Conservation (phyloP, 495 filamentous ascomycete species). For the Evernia prunastri region DNA sequence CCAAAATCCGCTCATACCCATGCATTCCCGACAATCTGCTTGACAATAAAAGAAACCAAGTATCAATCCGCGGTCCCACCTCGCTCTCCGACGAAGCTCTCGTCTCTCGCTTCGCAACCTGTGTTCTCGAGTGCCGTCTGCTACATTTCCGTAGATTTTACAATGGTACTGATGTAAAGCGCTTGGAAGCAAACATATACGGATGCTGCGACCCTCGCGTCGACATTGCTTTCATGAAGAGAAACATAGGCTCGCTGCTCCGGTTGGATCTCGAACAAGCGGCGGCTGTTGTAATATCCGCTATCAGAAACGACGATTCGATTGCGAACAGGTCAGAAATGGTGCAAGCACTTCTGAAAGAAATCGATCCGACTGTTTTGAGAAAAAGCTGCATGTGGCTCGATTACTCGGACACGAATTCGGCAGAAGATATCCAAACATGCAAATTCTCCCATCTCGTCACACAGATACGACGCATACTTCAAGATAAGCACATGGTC, state of each 20-base stretch:
- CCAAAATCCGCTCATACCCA: neutral
- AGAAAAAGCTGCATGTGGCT: constrained; percentile 13
- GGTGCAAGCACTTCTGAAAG: neutral
- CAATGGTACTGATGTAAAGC: neutral
- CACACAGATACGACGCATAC: neutral
- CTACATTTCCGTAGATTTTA: neutral
- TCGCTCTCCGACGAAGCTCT: constrained; percentile 2
- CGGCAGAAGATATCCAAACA: neutral
- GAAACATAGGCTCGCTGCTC: neutral
- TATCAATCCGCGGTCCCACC: neutral
- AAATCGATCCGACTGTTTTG: neutral
- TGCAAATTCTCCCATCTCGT: neutral
- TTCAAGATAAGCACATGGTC: neutral
- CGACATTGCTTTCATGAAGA: constrained; percentile 11
- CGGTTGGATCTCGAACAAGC: constrained; percentile 16
- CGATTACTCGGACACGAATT: neutral
- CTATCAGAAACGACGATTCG: constrained; percentile 1
- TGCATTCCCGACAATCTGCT: neutral
- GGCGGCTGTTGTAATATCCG: constrained; percentile 13
- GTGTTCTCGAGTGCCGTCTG: neutral
- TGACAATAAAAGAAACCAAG: neutral
- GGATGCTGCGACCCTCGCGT: neutral
- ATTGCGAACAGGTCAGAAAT: neutral
- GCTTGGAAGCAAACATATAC: neutral
- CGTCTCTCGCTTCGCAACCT: neutral